phyloP scores from a whole-genome alignment of 371 early-diverging fungal species.

The Syncephalastrum sp. region DNA sequence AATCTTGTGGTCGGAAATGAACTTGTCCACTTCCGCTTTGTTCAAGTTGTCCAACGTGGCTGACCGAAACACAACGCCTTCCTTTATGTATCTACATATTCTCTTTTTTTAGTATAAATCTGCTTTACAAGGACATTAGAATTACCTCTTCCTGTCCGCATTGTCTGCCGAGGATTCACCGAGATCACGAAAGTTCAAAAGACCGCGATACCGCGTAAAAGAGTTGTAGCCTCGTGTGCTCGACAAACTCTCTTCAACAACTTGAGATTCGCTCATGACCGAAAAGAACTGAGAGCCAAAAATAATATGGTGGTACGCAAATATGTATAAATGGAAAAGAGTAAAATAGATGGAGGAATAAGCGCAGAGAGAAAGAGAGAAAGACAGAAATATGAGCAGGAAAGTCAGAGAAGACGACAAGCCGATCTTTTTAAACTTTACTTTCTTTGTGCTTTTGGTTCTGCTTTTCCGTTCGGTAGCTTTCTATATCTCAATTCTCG shows the following conservation, averaged over 20 bases:
- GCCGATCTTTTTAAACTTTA: too few species aligned
- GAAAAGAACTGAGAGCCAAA: too few species aligned
- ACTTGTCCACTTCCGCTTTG: conserved; percentile 14
- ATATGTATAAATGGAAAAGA: too few species aligned
- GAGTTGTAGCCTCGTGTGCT: background rate
- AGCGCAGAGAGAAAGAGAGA: too few species aligned
- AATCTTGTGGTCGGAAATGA: conserved; percentile 19
- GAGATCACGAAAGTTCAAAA: conserved; percentile 20
- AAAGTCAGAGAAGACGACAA: too few species aligned
- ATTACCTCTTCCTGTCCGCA: conserved; percentile 6
- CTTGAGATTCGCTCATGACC: background rate
- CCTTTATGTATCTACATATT: conserved; percentile 22
- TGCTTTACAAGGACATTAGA: background rate
- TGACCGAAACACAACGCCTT: conserved; percentile 29
- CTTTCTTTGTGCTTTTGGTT: too few species aligned
- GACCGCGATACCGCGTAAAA: conserved; percentile 6
- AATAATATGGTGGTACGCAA: too few species aligned
- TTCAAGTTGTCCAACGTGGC: conserved; percentile 26
- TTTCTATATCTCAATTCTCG: too few species aligned
- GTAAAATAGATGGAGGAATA: too few species aligned
- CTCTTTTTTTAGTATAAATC: too few species aligned
- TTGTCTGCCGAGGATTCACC: conserved; percentile 14
- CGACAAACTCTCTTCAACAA: background rate
- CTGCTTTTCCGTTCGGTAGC: too few species aligned
- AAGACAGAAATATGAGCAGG: too few species aligned